Conservation (phyloP, 2,329 filamentous ascomycete species). For the Pleurostoma richardsiae region DNA sequence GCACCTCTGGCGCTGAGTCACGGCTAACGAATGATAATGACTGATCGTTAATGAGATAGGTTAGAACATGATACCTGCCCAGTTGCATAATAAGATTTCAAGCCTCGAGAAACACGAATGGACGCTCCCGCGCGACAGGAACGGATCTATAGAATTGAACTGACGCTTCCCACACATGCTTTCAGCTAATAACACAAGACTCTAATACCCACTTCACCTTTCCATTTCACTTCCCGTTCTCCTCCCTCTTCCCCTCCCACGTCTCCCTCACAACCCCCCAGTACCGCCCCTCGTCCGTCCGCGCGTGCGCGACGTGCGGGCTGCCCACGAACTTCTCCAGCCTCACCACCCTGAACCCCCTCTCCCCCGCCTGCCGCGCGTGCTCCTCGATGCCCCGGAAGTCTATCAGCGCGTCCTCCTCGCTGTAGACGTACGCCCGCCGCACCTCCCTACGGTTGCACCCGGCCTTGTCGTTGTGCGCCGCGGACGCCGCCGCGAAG, state of each 20-base stretch:
- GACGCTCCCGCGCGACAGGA: no score
- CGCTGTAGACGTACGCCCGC: slow-evolving; percentile 48
- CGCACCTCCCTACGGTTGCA: slow-evolving; percentile 29
- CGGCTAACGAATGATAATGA: no score
- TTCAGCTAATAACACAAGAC: no score
- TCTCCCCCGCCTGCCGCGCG: slow-evolving; percentile 30
- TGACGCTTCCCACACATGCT: no score
- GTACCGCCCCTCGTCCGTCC: slow-evolving; percentile 40
- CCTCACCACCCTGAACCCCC: slow-evolving; percentile 31
- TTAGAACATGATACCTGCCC: no score
- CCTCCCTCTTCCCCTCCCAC: slow-evolving; percentile 30
- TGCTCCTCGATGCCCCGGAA: slow-evolving; percentile 43
- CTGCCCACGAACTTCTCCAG: slow-evolving; percentile 41
- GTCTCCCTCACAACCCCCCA: slow-evolving; percentile 41
- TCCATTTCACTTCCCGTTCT: background rate
- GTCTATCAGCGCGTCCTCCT: slow-evolving; percentile 40
- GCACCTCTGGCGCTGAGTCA: no score
- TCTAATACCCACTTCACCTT: no score
- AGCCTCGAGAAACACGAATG: no score
- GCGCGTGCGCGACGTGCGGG: slow-evolving; percentile 45
- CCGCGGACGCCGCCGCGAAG: slow-evolving; percentile 26
- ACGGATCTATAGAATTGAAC: no score
- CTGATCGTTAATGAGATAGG: no score
- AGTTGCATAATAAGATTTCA: no score
- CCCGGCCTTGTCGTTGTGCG: slow-evolving; percentile 27